Evolutionary conservation across 2,329 filamentous ascomycete species (phyloP).

Genomic region (Penicillium palitans): DNA sequence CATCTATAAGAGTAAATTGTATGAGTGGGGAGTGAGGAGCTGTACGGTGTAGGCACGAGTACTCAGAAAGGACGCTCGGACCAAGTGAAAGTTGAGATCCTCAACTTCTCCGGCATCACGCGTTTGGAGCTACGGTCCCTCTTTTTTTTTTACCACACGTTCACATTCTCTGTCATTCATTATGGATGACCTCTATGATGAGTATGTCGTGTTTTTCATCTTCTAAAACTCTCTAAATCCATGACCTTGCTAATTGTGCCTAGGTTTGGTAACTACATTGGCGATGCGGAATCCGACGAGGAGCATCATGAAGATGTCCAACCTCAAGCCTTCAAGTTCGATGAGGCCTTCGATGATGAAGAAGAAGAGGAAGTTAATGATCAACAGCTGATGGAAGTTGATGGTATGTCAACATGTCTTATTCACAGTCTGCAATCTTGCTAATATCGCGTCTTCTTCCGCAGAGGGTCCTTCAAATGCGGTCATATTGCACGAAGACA

Average conservation of each 20-base stretch:
- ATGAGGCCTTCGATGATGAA: slow-evolving; percentile 67
- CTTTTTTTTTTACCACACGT: slow-evolving; percentile 14
- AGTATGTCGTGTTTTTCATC: slow-evolving; percentile 55
- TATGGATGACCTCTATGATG: slow-evolving; percentile 98
- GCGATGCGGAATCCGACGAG: slow-evolving; percentile 88
- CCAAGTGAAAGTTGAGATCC: slow-evolving; percentile 27
- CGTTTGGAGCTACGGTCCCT: slow-evolving; percentile 14
- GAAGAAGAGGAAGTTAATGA: slow-evolving; percentile 64
- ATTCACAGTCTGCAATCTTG: background rate
- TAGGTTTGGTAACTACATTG: slow-evolving; percentile 98
- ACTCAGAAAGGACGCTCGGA: slow-evolving; percentile 19
- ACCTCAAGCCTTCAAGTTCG: slow-evolving; percentile 76
- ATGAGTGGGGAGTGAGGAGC: slow-evolving; percentile 25
- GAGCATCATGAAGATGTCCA: slow-evolving; percentile 72
- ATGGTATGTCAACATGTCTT: slow-evolving; percentile 56
- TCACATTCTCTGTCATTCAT: slow-evolving; percentile 23
- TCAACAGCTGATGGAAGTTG: slow-evolving; percentile 91
- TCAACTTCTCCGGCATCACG: slow-evolving; percentile 23
- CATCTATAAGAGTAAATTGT: slow-evolving; percentile 13
- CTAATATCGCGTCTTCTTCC: slow-evolving; percentile 36
- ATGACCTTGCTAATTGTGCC: slow-evolving; percentile 25
- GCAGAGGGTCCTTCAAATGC: slow-evolving; percentile 90
- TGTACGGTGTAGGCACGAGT: slow-evolving; percentile 32
- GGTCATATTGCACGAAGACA: slow-evolving; percentile 97
- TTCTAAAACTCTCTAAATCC: slow-evolving; percentile 2